Conservation (phyloP, 192 early-diverging fungal genomes). For the Oehlia diaphana region DNA sequence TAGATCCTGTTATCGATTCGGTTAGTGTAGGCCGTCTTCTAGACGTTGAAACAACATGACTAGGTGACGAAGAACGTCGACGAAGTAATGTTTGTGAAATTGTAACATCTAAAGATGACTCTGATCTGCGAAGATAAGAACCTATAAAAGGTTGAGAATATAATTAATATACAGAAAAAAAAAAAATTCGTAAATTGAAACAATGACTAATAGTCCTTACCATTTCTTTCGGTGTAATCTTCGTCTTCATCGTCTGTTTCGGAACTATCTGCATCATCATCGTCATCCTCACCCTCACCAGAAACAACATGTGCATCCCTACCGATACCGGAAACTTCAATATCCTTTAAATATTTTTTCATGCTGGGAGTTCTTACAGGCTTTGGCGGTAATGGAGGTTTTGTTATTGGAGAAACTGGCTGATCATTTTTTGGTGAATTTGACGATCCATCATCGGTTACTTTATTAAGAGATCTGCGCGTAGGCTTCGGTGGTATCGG, state of each 20-base stretch:
- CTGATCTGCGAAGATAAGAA: constrained; percentile 9
- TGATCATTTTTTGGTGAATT: constrained; percentile 32
- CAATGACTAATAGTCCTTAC: constrained; percentile 20
- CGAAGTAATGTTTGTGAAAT: neutral
- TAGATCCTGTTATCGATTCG: constrained; percentile 20
- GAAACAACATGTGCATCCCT: constrained; percentile 34
- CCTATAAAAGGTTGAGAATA: constrained; percentile 2
- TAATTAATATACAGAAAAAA: neutral
- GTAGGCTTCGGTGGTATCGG: constrained; percentile 29
- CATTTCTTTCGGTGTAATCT: constrained; percentile 29
- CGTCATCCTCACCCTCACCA: constrained; percentile 38
- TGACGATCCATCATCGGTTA: neutral
- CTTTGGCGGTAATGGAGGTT: constrained; percentile 59
- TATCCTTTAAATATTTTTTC: constrained; percentile 33
- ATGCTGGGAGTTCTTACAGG: constrained; percentile 40
- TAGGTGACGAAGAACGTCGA: constrained; percentile 25
- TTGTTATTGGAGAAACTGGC: constrained; percentile 39
- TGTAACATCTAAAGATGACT: constrained; percentile 23
- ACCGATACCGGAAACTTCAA: constrained; percentile 26
- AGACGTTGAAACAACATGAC: constrained; percentile 5
- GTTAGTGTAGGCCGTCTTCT: constrained; percentile 33
- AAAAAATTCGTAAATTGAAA: neutral
- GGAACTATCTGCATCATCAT: constrained; percentile 37
- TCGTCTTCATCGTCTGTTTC: constrained; percentile 43
- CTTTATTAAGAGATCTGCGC: constrained; percentile 23